Conservation (phyloP, 1,284 basidiomycete genomes). For the Ceraceosorus bombacis region DNA sequence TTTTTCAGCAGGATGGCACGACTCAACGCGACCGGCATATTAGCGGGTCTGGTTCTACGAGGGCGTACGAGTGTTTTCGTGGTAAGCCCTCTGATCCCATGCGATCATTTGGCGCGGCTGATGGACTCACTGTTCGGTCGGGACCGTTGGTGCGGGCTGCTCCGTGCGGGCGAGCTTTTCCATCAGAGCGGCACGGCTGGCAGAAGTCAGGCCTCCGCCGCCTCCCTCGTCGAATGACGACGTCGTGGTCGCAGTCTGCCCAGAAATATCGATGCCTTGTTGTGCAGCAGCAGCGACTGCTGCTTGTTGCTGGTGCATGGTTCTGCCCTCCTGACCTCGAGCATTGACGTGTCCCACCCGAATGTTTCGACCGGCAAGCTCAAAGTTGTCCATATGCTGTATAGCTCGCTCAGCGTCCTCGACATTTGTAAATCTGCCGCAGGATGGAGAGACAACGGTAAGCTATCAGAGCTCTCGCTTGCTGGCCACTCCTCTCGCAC, state of each 20-base stretch:
- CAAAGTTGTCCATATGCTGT: conserved; percentile 97
- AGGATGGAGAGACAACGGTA: not conserved
- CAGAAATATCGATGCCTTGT: not conserved
- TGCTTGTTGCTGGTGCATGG: not conserved
- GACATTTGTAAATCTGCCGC: conserved; percentile 50
- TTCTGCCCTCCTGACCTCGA: conserved; percentile 17
- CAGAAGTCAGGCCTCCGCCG: conserved; percentile 37
- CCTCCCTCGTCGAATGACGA: conserved; percentile 43
- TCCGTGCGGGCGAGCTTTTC: conserved; percentile 38
- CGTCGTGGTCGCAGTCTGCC: conserved; percentile 16
- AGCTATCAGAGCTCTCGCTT: not conserved
- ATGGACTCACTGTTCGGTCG: conserved; percentile 1
- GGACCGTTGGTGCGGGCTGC: conserved; percentile 1
- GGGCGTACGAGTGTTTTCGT: not conserved
- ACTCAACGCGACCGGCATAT: conserved; percentile 65
- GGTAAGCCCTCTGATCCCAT: not conserved
- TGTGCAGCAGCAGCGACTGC: not conserved
- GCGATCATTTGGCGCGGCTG: conserved; percentile 7
- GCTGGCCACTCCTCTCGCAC: not conserved
- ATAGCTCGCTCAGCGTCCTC: conserved; percentile 91
- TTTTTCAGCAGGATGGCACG: conserved; percentile 79
- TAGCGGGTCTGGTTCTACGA: conserved; percentile 50
- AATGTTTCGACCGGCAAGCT: conserved; percentile 77
- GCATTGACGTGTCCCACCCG: conserved; percentile 41
- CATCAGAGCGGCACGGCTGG: conserved; percentile 41